Conservation (phyloP, 2,329 filamentous ascomycete genomes). For the Orbilia ellipsospora region DNA sequence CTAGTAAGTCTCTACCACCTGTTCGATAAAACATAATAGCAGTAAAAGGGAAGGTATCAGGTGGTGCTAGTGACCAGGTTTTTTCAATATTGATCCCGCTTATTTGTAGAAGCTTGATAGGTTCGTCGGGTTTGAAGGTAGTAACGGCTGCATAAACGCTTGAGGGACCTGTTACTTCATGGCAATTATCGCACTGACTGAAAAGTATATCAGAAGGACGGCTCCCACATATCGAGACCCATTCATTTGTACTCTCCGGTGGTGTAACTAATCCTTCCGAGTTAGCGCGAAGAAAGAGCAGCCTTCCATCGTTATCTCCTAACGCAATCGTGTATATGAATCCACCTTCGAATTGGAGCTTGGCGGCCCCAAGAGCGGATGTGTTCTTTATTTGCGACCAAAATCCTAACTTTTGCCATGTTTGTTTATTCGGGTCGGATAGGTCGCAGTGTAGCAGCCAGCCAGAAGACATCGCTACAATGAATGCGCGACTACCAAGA, state of each 20-base stretch:
- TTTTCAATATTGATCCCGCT: neutral
- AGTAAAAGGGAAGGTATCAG: constrained; percentile 46
- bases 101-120: constrained; percentile 26
- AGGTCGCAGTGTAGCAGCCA: constrained; percentile 46
- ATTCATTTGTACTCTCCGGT: constrained; percentile 1
- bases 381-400: constrained; percentile 36
- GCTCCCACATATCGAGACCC: constrained; percentile 37
- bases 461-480: constrained; percentile 39
- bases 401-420: constrained; percentile 34
- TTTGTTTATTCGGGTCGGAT: neutral
- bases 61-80: constrained; percentile 25
- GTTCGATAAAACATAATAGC: constrained; percentile 19
- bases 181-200: neutral
- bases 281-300: constrained; percentile 10
- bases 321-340: constrained; percentile 20
- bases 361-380: constrained; percentile 34
- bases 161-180: neutral
- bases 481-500: constrained; percentile 27
- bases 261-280: neutral
- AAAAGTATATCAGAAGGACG: constrained; percentile 46
- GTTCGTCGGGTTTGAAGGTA: constrained; percentile 34
- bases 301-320: constrained; percentile 37
- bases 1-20: constrained; percentile 4
- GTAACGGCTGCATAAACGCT: constrained; percentile 38
- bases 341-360: neutral